Percentiles rank a stretch among this genome's conserved stretches.
phyloP scores from a whole-genome alignment of 106 monocot species.

The Dendrobium huoshanense region DNA sequence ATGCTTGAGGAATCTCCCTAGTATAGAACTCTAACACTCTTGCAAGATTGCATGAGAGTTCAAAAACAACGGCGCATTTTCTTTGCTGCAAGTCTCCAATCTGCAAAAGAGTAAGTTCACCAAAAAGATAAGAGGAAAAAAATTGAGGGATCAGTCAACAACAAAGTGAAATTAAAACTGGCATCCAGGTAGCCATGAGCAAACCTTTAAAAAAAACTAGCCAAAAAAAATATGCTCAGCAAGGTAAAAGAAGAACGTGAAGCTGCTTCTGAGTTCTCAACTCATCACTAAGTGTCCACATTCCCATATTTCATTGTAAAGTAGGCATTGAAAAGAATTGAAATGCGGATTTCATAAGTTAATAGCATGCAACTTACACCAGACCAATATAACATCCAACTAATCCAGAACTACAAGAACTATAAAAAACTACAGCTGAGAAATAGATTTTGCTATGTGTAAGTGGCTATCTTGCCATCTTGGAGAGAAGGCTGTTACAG shows the following conservation, averaged over 20 bases:
- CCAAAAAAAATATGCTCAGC: background rate
- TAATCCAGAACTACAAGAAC: background rate
- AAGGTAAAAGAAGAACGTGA: background rate
- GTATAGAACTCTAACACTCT: constrained; percentile 86
- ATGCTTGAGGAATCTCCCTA: constrained; percentile 78
- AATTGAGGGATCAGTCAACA: background rate
- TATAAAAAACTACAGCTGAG: constrained; percentile 2
- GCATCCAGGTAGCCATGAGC: background rate
- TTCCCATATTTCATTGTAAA: background rate
- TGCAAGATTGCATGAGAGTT: constrained; percentile 82
- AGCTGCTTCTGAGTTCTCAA: background rate
- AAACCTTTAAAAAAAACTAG: background rate
- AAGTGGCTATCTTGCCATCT: background rate
- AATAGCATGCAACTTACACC: background rate
- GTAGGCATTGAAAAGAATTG: background rate
- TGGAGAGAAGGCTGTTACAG: background rate
- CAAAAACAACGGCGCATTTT: constrained; percentile 90
- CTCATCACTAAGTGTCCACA: background rate
- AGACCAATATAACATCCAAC: background rate
- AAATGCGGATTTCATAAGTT: background rate
- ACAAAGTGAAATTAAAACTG: background rate
- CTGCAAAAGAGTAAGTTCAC: constrained; percentile 24
- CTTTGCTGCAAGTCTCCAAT: constrained; percentile 83
- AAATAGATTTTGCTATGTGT: background rate
- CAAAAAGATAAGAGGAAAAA: background rate